Evolutionary conservation across 345 rosid genomes (phyloP), one percentile per base, ranked within the genome.

Genomic region (Salix arbutifolia): DNA sequence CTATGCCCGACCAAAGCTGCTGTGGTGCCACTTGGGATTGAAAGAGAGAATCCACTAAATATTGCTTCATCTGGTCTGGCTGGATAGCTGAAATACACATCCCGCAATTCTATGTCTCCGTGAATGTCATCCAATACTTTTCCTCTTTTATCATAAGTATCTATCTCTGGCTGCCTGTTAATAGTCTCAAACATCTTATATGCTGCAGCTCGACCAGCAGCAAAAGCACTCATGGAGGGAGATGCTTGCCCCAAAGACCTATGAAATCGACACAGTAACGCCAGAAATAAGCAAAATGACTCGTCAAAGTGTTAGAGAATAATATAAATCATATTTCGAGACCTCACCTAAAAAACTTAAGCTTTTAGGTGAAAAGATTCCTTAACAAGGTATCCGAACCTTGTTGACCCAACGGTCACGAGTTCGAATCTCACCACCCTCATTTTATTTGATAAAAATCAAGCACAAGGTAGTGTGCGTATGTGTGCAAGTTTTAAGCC

Each of bases 1-100:
- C 89, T 86, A 17, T 80, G 86, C 48, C 89, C 89, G 9, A 86
- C 87, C 78, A 86, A 73, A 69, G 89, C 89, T 71, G 82, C 82
- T 64, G 82, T 84, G 23, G 80, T 77, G 37, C 89, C 89, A 37
- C 73, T 70, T 1, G 82, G 75, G 42, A 84, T 80, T 7, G 69
- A 72, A 23, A 86, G 82, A 30, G 87, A 86, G 77, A 86, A 84
- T 23, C 86, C 89, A 26, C 53, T 40, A 26, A 86, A 76, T 67
- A 86, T 80, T 35, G 50, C 79, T 46, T 86, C 85, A 33, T 79
- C 79, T n/a, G 82, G 84, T 37, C 89, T 86, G 11, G 85, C 73
- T n/a, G 89, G 89, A 74, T 86, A 86, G 38, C 86, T 81, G 71
- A 86, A 86, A 74, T 75, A 67, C 8, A 86, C 84, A 46, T 84